phyloP scores from a whole-genome alignment of 345 rosid genomes.

The Linum trigynum region DNA sequence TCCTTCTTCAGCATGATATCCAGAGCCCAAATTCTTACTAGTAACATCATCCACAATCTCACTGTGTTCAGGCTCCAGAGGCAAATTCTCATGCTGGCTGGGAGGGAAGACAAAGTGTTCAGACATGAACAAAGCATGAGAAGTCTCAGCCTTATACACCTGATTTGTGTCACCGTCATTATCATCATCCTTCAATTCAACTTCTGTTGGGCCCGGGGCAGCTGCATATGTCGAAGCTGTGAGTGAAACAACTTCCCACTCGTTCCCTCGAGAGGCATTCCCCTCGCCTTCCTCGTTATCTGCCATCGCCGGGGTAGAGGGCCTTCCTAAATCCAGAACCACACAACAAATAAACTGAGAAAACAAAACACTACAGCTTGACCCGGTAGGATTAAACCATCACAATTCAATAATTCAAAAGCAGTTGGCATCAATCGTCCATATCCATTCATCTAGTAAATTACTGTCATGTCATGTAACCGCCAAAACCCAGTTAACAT shows the following conservation, averaged over 20 bases:
- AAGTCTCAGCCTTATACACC: slow-evolving; percentile 45
- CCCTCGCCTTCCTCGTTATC: slow-evolving; percentile 23
- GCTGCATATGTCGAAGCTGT: slow-evolving; percentile 94
- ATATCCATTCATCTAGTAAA: not conserved
- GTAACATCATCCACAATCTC: slow-evolving; percentile 29
- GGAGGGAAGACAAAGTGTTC: slow-evolving; percentile 75
- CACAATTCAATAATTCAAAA: not conserved
- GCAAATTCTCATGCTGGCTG: slow-evolving; percentile 54
- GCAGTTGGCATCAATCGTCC: not conserved
- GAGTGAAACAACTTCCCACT: slow-evolving; percentile 94
- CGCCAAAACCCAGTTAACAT: not conserved
- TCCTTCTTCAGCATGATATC: slow-evolving; percentile 29
- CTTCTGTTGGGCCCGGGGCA: slow-evolving; percentile 61
- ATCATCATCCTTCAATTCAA: slow-evolving; percentile 33
- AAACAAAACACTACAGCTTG: not conserved
- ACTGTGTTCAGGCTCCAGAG: slow-evolving; percentile 26
- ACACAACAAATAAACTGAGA: not conserved
- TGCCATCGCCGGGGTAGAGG: slow-evolving; percentile 23
- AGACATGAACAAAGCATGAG: slow-evolving; percentile 62
- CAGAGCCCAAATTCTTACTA: slow-evolving; percentile 34
- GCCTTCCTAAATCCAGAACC: slow-evolving; percentile 6
- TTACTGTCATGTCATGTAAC: not conserved
- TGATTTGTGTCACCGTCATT: slow-evolving; percentile 22
- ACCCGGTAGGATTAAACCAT: not conserved
- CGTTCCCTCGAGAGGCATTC: slow-evolving; percentile 45